These are phyloP conservation scores for Phalaenopsis hybrid DNA, from an alignment of 116 monocot species.

Conservation along the genomic window DNA sequence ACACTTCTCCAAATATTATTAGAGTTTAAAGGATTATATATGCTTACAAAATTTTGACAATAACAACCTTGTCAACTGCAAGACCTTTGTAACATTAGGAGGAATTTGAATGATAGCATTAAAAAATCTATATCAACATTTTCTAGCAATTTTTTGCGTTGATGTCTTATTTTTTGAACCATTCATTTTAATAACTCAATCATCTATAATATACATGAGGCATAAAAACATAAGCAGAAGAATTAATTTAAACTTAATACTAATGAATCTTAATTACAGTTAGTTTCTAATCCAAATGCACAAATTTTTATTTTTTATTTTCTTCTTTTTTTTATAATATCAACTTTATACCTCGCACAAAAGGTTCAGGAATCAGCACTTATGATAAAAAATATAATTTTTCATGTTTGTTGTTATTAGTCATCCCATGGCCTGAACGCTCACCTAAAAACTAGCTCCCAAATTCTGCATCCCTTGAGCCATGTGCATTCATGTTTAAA, in stretches of 20 bases:
- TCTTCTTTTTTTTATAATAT: background rate
- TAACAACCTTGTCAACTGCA: too few species aligned
- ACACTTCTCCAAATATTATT: too few species aligned
- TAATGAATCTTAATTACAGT: background rate
- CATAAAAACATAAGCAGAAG: background rate
- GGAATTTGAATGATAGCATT: too few species aligned
- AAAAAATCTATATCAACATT: too few species aligned
- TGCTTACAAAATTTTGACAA: too few species aligned
- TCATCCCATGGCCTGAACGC: background rate
- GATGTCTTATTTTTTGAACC: background rate
- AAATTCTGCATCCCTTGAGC: too few species aligned
- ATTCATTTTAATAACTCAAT: background rate
- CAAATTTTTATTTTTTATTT: background rate
- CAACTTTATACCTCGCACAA: background rate
- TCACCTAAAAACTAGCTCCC: background rate
- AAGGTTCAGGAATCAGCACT: background rate
- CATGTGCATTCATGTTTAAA: too few species aligned
- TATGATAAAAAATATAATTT: background rate
- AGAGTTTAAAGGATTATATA: too few species aligned
- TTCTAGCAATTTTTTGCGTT: too few species aligned
- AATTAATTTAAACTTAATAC: background rate
- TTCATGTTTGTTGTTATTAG: background rate
- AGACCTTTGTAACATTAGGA: too few species aligned
- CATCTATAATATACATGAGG: background rate
- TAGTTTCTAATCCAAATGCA: background rate